phyloP scores from a whole-genome alignment of 441 rosid genomes.

The Erodium trifolium region DNA sequence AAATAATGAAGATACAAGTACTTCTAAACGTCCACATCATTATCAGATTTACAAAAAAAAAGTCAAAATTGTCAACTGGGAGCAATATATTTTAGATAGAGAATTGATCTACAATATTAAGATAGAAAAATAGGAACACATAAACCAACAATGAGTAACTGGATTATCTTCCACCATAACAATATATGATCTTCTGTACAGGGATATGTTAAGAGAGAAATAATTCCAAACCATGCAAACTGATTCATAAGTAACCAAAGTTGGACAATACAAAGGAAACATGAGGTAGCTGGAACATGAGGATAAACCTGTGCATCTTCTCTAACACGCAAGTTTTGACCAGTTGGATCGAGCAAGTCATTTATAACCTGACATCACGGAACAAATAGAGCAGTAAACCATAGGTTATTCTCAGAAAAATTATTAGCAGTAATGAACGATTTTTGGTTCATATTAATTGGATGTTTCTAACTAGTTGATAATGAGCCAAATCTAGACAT shows the following conservation, averaged over 20 bases:
- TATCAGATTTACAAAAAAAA: neutral
- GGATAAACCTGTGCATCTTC: conserved; percentile 88
- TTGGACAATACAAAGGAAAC: neutral
- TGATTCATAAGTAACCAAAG: neutral
- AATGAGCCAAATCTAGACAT: neutral
- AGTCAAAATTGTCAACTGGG: neutral
- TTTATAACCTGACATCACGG: conserved; percentile 72
- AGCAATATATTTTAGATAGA: neutral
- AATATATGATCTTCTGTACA: neutral
- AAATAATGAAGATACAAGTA: neutral
- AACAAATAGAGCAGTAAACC: conserved; percentile 18
- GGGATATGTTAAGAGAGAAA: neutral
- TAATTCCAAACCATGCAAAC: too few relatives aligned
- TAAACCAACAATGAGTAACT: neutral
- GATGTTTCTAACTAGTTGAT: neutral
- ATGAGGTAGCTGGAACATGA: neutral
- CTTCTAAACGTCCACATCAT: neutral
- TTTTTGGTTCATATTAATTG: neutral
- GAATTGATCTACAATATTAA: neutral
- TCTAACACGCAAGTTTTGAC: conserved; percentile 95
- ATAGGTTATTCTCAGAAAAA: neutral
- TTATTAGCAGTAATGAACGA: conserved; percentile 2
- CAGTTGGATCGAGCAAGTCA: conserved; percentile 96
- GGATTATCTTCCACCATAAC: neutral
- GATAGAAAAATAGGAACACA: neutral